Evolutionary conservation across 1,284 basidiomycete genomes (phyloP).

Genomic region (Caloboletus inedulis): DNA sequence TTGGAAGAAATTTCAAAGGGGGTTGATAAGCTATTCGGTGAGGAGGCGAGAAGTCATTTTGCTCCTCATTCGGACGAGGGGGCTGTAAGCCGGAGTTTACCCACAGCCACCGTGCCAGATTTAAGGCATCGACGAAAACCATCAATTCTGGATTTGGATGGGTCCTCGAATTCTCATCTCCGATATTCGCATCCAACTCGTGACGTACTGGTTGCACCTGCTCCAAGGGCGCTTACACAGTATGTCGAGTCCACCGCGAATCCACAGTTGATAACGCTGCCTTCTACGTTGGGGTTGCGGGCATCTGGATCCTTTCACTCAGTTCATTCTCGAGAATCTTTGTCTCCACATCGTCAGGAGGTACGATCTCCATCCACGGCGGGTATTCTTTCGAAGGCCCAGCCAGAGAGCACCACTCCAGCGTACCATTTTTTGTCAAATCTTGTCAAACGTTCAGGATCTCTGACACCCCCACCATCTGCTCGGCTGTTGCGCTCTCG

Average conservation of each 20-base stretch:
- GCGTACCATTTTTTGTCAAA: constrained; percentile 60
- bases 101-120: constrained; percentile 36
- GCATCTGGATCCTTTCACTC: constrained; percentile 39
- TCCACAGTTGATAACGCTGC: constrained; percentile 52
- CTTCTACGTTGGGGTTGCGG: constrained; percentile 67
- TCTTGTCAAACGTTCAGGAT: constrained; percentile 41
- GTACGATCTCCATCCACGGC: constrained; percentile 19
- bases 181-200: constrained; percentile 50
- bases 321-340: constrained; percentile 15
- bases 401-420: constrained; percentile 43
- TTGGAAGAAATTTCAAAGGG: constrained; percentile 60
- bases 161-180: constrained; percentile 38
- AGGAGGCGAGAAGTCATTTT: constrained; percentile 13
- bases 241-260: constrained; percentile 58
- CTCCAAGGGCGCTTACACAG: constrained; percentile 72
- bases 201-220: constrained; percentile 53
- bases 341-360: constrained; percentile 1
- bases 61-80: constrained; percentile 23
- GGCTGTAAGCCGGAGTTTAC: constrained; percentile 53
- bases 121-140: constrained; percentile 42
- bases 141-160: constrained; percentile 45
- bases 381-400: constrained; percentile 27
- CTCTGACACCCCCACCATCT: constrained; percentile 34
- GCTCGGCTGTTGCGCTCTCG: constrained; percentile 28
- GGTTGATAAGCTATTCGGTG: constrained; percentile 53